A percentile compares a stretch with the other conserved stretches of the same genome.
Evolutionary conservation across 768 basidiomycete species (phyloP).

Genomic region (Pisolithus marmoratus): DNA sequence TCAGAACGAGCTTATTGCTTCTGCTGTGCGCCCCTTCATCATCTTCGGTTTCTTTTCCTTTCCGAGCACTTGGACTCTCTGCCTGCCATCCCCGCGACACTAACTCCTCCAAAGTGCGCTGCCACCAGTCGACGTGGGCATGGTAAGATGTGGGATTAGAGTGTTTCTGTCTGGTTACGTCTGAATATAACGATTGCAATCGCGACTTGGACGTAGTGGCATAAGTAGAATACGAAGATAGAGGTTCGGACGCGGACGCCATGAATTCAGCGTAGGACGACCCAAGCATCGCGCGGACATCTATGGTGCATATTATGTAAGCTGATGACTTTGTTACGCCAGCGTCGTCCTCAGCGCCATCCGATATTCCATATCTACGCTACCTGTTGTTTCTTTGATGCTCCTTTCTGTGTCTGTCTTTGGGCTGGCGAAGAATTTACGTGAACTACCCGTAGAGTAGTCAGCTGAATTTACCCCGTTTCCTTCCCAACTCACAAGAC

Average conservation of each 20-base stretch:
- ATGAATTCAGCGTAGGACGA: conserved; percentile 11
- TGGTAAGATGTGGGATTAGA: conserved; percentile 81
- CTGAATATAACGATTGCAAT: conserved; percentile 80
- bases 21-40: conserved; percentile 13
- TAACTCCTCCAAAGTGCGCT: conserved; percentile 52
- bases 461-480: too few relatives aligned
- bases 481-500: too few relatives aligned
- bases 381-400: too few relatives aligned
- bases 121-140: conserved; percentile 89
- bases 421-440: too few relatives aligned
- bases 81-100: conserved; percentile 54
- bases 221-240: conserved; percentile 24
- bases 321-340: too few relatives aligned
- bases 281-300: too few relatives aligned
- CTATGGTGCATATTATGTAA: background rate
- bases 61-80: conserved; percentile 8
- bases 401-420: too few relatives aligned
- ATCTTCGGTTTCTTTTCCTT: conserved; percentile 8
- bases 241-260: conserved; percentile 9
- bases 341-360: too few relatives aligned
- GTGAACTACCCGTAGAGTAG: too few relatives aligned
- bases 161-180: conserved; percentile 75
- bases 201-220: conserved; percentile 36
- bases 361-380: too few relatives aligned
- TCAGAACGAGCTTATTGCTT: conserved; percentile 54